A percentile compares a stretch with the other conserved stretches of the same genome.
These are phyloP conservation scores for Xylariaceae sp. DNA, from an alignment of 2,329 filamentous ascomycete species.

Conservation along the genomic window DNA sequence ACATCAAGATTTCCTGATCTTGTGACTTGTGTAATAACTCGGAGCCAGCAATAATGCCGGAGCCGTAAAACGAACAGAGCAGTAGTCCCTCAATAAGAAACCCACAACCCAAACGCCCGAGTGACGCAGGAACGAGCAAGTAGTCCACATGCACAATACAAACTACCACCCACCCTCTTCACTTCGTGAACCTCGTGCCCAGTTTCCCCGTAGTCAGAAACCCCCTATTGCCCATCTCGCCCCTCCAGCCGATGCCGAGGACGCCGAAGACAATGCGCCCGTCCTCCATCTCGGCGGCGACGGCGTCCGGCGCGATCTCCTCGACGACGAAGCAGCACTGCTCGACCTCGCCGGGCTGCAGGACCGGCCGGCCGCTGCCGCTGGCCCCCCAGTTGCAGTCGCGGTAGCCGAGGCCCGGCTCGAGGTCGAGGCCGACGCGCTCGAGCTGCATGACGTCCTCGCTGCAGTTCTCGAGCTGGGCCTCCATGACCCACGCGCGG, in stretches of 20 bases:
- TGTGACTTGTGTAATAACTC: too few relatives aligned
- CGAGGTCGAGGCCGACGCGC: constrained; percentile 58
- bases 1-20: too few relatives aligned
- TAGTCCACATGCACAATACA: neutral
- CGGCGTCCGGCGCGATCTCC: constrained; percentile 41
- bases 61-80: too few relatives aligned
- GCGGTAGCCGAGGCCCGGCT: constrained; percentile 51
- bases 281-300: constrained; percentile 59
- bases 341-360: constrained; percentile 66
- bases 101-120: neutral
- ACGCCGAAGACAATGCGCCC: constrained; percentile 73
- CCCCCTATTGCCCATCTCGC: constrained; percentile 86
- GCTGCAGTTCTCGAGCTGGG: constrained; percentile 92
- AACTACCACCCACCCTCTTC: constrained; percentile 21
- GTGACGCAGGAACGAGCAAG: neutral
- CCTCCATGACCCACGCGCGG: constrained; percentile 78
- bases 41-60: too few relatives aligned
- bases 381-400: constrained; percentile 61
- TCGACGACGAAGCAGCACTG: constrained; percentile 67
- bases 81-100: neutral
- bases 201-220: constrained; percentile 86
- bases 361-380: constrained; percentile 51
- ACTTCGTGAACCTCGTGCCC: constrained; percentile 50
- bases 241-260: constrained; percentile 84
- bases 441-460: constrained; percentile 82